A percentile compares a stretch with the other conserved stretches of the same genome.
phyloP scores from a whole-genome alignment of 1,139 yeast species.

The Blastobotrys raffinosifermentans region DNA sequence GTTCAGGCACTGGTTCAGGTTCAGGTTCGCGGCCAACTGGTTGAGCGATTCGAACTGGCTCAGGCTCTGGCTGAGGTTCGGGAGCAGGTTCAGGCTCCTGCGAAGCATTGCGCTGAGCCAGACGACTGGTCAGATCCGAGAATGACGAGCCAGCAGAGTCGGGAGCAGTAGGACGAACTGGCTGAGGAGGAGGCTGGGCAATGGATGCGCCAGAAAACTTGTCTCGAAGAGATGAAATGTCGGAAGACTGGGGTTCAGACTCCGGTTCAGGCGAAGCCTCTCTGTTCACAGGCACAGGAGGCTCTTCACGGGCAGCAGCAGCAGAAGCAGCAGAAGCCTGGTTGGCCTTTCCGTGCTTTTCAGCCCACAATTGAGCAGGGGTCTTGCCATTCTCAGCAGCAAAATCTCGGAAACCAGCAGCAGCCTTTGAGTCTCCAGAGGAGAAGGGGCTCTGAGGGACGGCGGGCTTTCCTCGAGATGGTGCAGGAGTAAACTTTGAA shows the following conservation, averaged over 20 bases:
- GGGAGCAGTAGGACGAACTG: conserved; percentile 11
- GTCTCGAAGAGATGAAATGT: conserved; percentile 19
- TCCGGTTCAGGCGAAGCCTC: conserved; percentile 15
- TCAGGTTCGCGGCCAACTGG: conserved; percentile 13
- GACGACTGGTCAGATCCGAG: conserved; percentile 20
- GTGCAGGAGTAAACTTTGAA: conserved; percentile 39
- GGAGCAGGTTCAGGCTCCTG: conserved; percentile 16
- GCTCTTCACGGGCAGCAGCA: conserved; percentile 13
- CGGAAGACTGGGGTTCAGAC: conserved; percentile 17
- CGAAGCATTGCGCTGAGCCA: conserved; percentile 15
- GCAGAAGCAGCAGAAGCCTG: conserved; percentile 20
- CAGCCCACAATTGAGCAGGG: conserved; percentile 96
- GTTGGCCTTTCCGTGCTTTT: conserved; percentile 57
- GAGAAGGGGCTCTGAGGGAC: conserved; percentile 49
- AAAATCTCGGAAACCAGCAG: conserved; percentile 66
- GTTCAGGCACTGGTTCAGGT: conserved; percentile 15
- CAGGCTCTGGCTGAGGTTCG: conserved; percentile 7
- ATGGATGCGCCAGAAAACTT: conserved; percentile 18
- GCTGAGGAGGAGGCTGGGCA: conserved; percentile 11
- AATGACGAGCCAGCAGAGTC: conserved; percentile 13
- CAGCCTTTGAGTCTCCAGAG: conserved; percentile 50
- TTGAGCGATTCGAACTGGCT: conserved; percentile 11
- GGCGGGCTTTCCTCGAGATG: conserved; percentile 19
- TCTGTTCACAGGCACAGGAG: conserved; percentile 14
- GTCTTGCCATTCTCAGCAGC: conserved; percentile 77